These are phyloP conservation scores for Hemerocallis citrina DNA, from an alignment of 106 monocot species.

Conservation along the genomic window DNA sequence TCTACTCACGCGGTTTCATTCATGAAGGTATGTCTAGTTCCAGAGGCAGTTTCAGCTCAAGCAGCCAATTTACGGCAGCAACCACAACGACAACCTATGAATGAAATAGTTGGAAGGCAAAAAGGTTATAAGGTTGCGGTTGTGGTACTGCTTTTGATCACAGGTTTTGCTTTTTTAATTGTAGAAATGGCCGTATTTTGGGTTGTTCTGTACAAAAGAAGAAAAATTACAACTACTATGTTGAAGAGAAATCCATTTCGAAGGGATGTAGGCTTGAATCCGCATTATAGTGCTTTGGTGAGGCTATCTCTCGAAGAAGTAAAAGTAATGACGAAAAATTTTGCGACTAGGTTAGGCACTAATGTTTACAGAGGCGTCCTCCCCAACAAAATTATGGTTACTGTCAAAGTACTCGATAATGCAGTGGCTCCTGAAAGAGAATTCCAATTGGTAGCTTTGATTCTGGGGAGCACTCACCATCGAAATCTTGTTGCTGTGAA, in stretches of 20 bases:
- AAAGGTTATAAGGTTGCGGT: conserved; percentile 16
- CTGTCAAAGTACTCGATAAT: conserved; percentile 21
- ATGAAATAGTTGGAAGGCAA: neutral
- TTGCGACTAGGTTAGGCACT: conserved; percentile 20
- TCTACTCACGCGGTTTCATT: conserved; percentile 27
- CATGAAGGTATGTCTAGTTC: conserved; percentile 37
- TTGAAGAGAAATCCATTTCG: conserved; percentile 8
- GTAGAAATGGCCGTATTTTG: conserved; percentile 27
- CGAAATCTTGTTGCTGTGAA: conserved; percentile 35
- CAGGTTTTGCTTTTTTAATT: conserved; percentile 25
- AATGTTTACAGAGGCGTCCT: conserved; percentile 27
- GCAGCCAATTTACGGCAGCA: conserved; percentile 9
- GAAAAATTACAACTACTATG: neutral
- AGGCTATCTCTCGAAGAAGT: conserved; percentile 36
- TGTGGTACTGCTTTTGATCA: conserved; percentile 26
- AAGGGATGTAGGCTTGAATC: conserved; percentile 20
- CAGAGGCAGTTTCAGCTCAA: conserved; percentile 26
- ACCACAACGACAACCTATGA: neutral
- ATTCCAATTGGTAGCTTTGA: conserved; percentile 17
- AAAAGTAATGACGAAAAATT: conserved; percentile 30
- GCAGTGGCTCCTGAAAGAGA: conserved; percentile 21
- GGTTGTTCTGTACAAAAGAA: conserved; percentile 27
- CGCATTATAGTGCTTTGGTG: conserved; percentile 24
- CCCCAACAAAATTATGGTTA: conserved; percentile 21
- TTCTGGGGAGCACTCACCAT: conserved; percentile 32